Conservation (phyloP, 2,329 filamentous ascomycete genomes). For the Byssoonygena ceratinophila region DNA sequence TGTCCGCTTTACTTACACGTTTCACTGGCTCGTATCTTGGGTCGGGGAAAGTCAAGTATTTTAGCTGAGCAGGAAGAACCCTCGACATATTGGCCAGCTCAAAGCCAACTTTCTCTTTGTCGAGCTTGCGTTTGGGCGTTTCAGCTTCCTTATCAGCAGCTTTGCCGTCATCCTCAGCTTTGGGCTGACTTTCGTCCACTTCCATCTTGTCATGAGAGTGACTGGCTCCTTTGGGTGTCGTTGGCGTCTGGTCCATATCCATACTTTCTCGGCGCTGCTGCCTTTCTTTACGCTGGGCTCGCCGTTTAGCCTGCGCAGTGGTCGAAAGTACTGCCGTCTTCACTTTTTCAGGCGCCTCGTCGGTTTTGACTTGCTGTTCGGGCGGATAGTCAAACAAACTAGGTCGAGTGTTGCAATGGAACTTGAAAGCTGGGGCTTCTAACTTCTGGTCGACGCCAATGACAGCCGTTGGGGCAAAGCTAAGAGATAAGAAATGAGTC, state of each 20-base stretch:
- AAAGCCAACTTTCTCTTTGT: conserved; percentile 95
- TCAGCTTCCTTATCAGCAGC: conserved; percentile 47
- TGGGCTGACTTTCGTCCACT: conserved; percentile 42
- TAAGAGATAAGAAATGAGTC: conserved; percentile 90
- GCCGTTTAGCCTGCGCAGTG: conserved; percentile 89
- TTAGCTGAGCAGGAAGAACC: conserved; percentile 82
- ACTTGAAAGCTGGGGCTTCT: conserved; percentile 87
- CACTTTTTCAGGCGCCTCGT: conserved; percentile 86
- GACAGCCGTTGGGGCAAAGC: conserved; percentile 92
- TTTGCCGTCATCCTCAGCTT: conserved; percentile 53
- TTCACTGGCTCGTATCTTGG: conserved; percentile 88
- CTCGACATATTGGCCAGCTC: conserved; percentile 95
- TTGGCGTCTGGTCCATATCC: conserved; percentile 75
- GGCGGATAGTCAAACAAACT: conserved; percentile 97
- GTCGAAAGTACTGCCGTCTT: conserved; percentile 94
- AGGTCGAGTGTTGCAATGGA: conserved; percentile 86
- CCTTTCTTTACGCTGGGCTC: conserved; percentile 87
- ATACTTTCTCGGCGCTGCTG: conserved; percentile 85
- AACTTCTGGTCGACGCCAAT: conserved; percentile 91
- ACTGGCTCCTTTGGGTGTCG: conserved; percentile 55
- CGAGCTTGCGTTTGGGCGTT: conserved; percentile 72
- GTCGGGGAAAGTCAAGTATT: conserved; percentile 86
- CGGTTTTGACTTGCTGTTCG: conserved; percentile 86
- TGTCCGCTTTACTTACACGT: conserved; percentile 51
- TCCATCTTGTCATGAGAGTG: conserved; percentile 78